Base-by-base conservation (phyloP, 2,329 filamentous ascomycete species). In the Aspergillus japonicus region DNA sequence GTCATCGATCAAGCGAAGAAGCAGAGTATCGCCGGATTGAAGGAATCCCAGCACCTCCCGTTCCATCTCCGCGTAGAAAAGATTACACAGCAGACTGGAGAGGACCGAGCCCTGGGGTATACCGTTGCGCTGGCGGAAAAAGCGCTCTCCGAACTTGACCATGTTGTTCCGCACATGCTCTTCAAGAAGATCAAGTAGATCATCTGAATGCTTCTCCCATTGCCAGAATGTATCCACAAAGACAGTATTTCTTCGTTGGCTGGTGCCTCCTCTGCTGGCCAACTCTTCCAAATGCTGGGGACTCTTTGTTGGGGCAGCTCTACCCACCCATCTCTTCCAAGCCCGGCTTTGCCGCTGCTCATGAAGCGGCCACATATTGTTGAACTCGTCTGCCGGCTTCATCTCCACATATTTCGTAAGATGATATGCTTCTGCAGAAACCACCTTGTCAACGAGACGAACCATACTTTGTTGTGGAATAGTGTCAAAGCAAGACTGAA, bases 81-180 rank as follows among this genome's bases (percentile, higher is more conserved):
- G 94, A 76, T 92, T 98, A 81, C 95, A 98, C 5, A 99, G 81
- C 47, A 92, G 81, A 48, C 89, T 90, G 0, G 93, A 97, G 5
- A 99, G 73, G 1, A 97, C 84, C 0, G 93, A 97, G 7, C 95
- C 95, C 74, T 99, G 95, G 0, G 95, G 93, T 44, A 99, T 98
- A 14, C 95, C 95, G 23, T 84, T 80, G 73, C 88, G 94, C 73
- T 99, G 95, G 24, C 91, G 85, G 73, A 95, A 97, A 73, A 88
- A 92, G 66, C 89, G 91, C 77, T 92, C 94, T 51, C 92, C 93
- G 44, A 98, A 88, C 70, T 90, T 92, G 69, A 99, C 87, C 26
- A 97, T 81, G 70, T 98, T 97, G 60, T 87, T 82, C 62, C 87
- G 82, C n/a, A 99, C 84, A 71, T 99, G 95, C 64, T 94, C 85